These are phyloP conservation scores for Torulaspora microellipsoides DNA, from an alignment of 805 yeast species.

Conservation along the genomic window DNA sequence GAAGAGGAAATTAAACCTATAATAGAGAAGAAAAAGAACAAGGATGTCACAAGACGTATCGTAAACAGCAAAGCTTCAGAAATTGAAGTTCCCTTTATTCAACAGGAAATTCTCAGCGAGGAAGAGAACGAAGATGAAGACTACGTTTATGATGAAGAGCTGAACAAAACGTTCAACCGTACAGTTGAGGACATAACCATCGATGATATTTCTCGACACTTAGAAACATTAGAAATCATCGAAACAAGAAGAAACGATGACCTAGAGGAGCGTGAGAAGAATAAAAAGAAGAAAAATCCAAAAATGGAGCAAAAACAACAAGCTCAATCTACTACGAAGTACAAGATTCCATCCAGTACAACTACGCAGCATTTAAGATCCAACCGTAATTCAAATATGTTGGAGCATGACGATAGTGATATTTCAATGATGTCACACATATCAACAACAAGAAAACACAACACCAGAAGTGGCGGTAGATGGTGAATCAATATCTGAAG, in stretches of 20 bases:
- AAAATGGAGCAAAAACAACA: not conserved
- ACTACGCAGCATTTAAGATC: conserved; percentile 28
- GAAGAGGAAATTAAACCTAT: conserved; percentile 1
- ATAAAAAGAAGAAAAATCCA: not conserved
- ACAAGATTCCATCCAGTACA: conserved; percentile 30
- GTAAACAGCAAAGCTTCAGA: conserved; percentile 7
- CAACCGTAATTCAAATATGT: conserved; percentile 18
- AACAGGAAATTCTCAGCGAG: conserved; percentile 30
- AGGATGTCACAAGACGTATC: conserved; percentile 5
- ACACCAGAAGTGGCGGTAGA: conserved; percentile 34
- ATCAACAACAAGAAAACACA: conserved; percentile 26
- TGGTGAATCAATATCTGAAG: conserved; percentile 15
- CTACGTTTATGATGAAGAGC: conserved; percentile 34
- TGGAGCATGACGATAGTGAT: conserved; percentile 32
- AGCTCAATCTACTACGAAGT: conserved; percentile 12
- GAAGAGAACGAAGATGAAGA: conserved; percentile 36
- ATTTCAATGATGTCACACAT: conserved; percentile 37
- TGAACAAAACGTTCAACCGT: conserved; percentile 36
- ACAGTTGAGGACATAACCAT: conserved; percentile 38
- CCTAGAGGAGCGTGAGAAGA: not conserved
- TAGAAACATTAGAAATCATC: conserved; percentile 34
- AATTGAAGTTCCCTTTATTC: conserved; percentile 28
- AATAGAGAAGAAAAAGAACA: not conserved
- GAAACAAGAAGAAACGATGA: conserved; percentile 12
- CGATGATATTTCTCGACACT: conserved; percentile 36